A percentile compares a stretch with the other conserved stretches of the same genome.
Evolutionary conservation across 1,139 yeast species (phyloP).

Genomic region (Torulaspora globosa): DNA sequence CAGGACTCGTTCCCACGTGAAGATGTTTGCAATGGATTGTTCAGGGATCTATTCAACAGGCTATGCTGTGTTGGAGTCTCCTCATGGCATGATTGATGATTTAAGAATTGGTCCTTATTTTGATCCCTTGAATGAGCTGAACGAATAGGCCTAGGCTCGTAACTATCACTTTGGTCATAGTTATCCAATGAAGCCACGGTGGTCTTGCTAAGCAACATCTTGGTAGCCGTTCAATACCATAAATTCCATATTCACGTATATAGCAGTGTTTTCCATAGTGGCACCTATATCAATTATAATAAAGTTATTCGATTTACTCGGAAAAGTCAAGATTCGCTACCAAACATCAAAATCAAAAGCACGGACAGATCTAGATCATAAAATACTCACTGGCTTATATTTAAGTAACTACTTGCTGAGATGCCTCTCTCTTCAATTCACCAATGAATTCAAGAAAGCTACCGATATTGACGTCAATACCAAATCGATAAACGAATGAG

Average conservation of each 20-base stretch:
- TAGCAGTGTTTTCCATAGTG: neutral
- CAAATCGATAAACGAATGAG: slow-evolving; percentile 80
- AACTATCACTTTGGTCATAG: neutral
- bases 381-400: neutral
- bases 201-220: slow-evolving; percentile 6
- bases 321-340: neutral
- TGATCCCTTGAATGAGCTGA: slow-evolving; percentile 1
- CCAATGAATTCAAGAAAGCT: slow-evolving; percentile 37
- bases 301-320: neutral
- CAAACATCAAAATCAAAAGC: neutral
- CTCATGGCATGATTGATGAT: slow-evolving; percentile 3
- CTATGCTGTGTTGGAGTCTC: slow-evolving; percentile 4
- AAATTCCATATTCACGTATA: neutral
- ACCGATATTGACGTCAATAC: slow-evolving; percentile 51
- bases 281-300: too few species aligned
- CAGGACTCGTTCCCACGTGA: slow-evolving; percentile 6
- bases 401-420: neutral
- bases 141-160: neutral
- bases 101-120: slow-evolving; percentile 1
- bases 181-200: slow-evolving; percentile 10
- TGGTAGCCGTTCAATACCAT: neutral
- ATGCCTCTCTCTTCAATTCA: slow-evolving; percentile 34
- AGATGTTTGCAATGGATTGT: neutral
- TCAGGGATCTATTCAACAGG: slow-evolving; percentile 3
- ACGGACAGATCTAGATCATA: neutral